Base-by-base conservation (phyloP, 345 rosid species). In the Gossypium arboreum region DNA sequence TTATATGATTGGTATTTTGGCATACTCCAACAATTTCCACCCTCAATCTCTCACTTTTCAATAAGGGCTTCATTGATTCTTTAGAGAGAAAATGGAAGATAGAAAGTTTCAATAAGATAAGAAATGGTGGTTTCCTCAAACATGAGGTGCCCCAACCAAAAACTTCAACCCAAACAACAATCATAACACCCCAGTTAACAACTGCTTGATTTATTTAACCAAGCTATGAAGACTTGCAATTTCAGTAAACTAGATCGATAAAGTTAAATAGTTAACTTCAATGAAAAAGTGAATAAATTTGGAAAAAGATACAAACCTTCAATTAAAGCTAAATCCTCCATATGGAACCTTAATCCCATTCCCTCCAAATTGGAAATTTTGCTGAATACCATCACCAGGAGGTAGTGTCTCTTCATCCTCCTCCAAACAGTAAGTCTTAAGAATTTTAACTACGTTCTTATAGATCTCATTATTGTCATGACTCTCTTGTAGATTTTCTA, bases 381-480 rank as follows among this genome's bases (percentile, higher is more conserved):
- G 63, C 73, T 83, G 88, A 25, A 87, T 55, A 65, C 78, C 83
- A 69, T 87, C 93, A 55, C 82, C 90, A 22, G 86, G 77, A 73
- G 93, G 87, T 74, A 87, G 76, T 27, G 87, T 79, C 83, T 89
- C 94, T 7, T 90, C 97, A 13, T 89, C 97, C 75, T 92, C 97
- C 84, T 91, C 97, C 81, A 84, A 66, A 97, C 94, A 91, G 76
- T 90, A 91, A 39, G 93, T 84, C 83, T 91, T 94, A 0, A 93
- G 93, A 75, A 91, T 87, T 81, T 88, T 90, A 52, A 93, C 92
- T 56, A 93, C 89, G 86, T 93, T 91, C 83, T 91, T 94, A 73
- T 91, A 89, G 54, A 93, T 91, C 81, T 91, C 98, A 12, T 80
- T 84, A 84, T 91, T 93, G 81, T 90, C 97, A 45, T 87, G 94